Percentiles rank a stretch among this genome's conserved stretches.
Conservation (phyloP, 139 green algal genomes). For the Spirogloea muscicola region DNA sequence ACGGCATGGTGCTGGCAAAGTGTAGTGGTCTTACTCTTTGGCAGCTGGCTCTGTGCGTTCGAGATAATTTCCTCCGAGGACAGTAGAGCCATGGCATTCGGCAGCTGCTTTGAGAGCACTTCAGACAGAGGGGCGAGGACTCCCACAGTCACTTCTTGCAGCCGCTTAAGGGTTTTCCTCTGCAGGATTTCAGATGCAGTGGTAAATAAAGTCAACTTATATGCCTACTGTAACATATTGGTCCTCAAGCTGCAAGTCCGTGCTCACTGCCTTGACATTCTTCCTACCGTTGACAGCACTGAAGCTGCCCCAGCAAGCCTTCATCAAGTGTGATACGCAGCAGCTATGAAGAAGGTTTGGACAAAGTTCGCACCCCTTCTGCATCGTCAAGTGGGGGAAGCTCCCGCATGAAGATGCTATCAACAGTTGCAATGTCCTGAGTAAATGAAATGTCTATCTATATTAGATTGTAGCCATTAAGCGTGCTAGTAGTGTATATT, state of each 20-base stretch:
- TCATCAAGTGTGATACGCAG: too few species aligned
- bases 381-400: conserved; percentile 33
- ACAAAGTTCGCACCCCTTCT: conserved; percentile 35
- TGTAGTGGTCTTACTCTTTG: conserved; percentile 69
- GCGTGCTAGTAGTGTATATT: too few species aligned
- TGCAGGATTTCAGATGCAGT: conserved; percentile 4
- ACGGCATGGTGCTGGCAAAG: too few species aligned
- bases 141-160: conserved; percentile 72
- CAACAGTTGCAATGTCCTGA: conserved; percentile 85
- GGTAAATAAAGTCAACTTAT: too few species aligned
- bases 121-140: conserved; percentile 68
- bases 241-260: too few species aligned
- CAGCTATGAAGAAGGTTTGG: neutral
- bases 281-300: too few species aligned
- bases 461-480: too few species aligned
- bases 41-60: conserved; percentile 40
- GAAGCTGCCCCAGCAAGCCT: too few species aligned
- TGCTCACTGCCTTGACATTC: conserved; percentile 3
- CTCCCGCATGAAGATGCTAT: conserved; percentile 83
- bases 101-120: conserved; percentile 69
- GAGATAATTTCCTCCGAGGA: conserved; percentile 53
- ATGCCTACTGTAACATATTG: too few species aligned
- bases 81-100: conserved; percentile 75
- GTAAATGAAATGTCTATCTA: too few species aligned
- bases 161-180: conserved; percentile 66